These are phyloP conservation scores for Oryza longistaminata DNA, from an alignment of 176 grass and related monocot species.

Conservation along the genomic window DNA sequence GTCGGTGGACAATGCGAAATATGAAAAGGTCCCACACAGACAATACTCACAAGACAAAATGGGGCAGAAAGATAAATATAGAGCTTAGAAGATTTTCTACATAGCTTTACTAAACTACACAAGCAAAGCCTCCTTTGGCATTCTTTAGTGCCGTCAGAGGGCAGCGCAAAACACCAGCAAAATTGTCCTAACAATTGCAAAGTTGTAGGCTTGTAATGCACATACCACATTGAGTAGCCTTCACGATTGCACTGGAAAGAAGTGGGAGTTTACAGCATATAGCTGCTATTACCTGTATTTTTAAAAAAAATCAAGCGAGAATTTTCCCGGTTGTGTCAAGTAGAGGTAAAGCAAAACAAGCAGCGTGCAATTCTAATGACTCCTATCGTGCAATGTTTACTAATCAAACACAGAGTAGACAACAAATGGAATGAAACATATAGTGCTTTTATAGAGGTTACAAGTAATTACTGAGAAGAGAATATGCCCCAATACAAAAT, in stretches of 20 bases:
- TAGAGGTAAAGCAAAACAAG: slow-evolving; percentile 8
- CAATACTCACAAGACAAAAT: background rate
- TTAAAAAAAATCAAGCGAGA: slow-evolving; percentile 13
- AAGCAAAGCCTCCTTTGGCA: background rate
- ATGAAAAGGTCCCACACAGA: background rate
- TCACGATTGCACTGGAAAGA: slow-evolving; percentile 74
- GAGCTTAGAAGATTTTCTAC: background rate
- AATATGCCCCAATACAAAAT: background rate
- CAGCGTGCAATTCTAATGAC: background rate
- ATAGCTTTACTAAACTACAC: background rate
- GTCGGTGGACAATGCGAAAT: background rate
- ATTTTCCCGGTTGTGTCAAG: background rate
- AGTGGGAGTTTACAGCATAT: slow-evolving; percentile 85
- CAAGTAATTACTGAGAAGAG: background rate
- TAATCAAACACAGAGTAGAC: background rate
- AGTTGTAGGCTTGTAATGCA: background rate
- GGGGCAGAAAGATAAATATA: background rate
- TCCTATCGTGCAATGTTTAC: background rate
- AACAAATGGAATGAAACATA: background rate
- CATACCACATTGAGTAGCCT: slow-evolving; percentile 76
- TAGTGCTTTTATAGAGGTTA: background rate
- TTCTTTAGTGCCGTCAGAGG: background rate
- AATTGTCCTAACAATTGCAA: slow-evolving; percentile 15
- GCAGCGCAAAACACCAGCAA: background rate
- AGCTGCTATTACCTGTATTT: slow-evolving; percentile 61